Conservation (phyloP, 2,329 filamentous ascomycete genomes). For the Pseudocercospora eumusae region DNA sequence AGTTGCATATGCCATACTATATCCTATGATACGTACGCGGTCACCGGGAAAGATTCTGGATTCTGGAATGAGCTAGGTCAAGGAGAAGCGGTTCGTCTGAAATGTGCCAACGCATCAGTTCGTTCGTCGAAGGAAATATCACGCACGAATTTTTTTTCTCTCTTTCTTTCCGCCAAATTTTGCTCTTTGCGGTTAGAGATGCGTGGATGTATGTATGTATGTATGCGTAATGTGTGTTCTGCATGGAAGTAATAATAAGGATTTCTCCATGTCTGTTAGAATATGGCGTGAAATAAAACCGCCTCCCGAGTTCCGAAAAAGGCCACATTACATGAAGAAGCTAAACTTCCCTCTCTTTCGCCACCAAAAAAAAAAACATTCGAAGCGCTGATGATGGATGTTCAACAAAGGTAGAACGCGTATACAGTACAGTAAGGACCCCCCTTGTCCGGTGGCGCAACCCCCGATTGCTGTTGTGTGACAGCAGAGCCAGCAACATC, state of each 20-base stretch:
- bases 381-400: background rate
- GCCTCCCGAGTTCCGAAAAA: background rate
- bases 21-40: too few species aligned
- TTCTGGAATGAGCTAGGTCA: background rate
- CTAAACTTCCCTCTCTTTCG: background rate
- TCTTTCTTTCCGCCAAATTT: background rate
- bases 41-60: too few species aligned
- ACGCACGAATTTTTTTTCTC: too few species aligned
- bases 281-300: constrained; percentile 8
- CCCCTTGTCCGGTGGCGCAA: background rate
- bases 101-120: background rate
- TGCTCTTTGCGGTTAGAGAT: constrained; percentile 8
- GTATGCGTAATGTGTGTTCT: too few species aligned
- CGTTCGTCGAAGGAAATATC: background rate
- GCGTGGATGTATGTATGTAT: constrained; percentile 3
- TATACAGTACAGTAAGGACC: too few species aligned
- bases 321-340: too few species aligned
- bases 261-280: too few species aligned
- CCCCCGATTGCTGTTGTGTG: background rate
- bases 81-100: background rate
- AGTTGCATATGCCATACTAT: too few species aligned
- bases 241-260: too few species aligned
- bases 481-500: background rate
- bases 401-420: background rate
- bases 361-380: background rate